Base-by-base conservation (phyloP, 1,284 basidiomycete species). In the Naganishia sp. region DNA sequence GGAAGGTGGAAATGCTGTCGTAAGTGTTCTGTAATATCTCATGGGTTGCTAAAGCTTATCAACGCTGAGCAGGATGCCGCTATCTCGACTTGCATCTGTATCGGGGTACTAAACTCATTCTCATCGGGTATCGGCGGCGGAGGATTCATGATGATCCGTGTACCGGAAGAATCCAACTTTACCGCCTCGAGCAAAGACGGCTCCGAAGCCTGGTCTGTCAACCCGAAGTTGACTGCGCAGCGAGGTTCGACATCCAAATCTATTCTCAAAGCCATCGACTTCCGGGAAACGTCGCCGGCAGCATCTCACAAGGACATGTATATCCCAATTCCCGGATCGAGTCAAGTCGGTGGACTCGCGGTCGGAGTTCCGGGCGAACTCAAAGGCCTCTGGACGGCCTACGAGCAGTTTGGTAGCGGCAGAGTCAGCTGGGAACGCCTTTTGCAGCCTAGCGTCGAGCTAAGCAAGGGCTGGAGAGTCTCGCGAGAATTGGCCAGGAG, bases 51-150 rank as follows among this genome's bases (percentile, higher is more conserved):
- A 3, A 31, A 28, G 6, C 46, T 31, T 15, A 46, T 15, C 13
- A 23, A 50, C 15, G 16, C 28, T 39, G 4, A 7, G 3, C n/a
- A 65, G 63, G 95, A 98, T 73, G 89, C 94, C 1, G 88, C 88
- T 0, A 86, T 97, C 61, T 87, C 88, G 45, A 83, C 89, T 1
- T 86, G 89, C 1, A 82, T 96, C 39, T 96, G 94, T 75, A 85
- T 86, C 45, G 93, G 93, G 3, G 88, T 93, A 1, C 85, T 92
- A 63, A 93, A 93, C 77, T 90, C 90, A 84, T 96, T 94, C 78
- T 90, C 89, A 83, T 79, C 80, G 9, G 83, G 92, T 2, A 90
- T 96, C 56, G 92, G 92, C 23, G 93, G 93, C 1, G 94, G 92
- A 33, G 94, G 94, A 0, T 94, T 94, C 75, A 92, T 95, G 87